Evolutionary conservation across 352 stramenopile genomes (phyloP), one percentile per base, ranked within the genome.

Genomic region (Globisporangium parvum): DNA sequence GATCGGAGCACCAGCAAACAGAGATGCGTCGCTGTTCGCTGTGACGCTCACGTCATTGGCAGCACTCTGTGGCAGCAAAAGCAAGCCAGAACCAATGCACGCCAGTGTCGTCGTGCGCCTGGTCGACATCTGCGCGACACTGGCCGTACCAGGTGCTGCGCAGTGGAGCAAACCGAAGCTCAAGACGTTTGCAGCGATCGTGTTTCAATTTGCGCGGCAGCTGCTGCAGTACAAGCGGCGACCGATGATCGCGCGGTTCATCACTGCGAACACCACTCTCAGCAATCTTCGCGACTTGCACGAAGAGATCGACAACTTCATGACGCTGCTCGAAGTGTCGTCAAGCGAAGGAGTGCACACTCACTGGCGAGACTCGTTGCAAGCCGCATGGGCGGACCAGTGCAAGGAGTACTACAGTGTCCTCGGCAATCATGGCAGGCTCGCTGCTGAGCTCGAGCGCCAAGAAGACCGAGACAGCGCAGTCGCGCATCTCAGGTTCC

Each of bases 291-390:
- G 52, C 11, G 41, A 50, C 24, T 42, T 57, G 3, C 28, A 57
- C 21, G 42, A 47, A 15, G 52, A 50, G 42, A 57, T 57, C 41
- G 52, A 57, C 26, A 20, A 20, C 37, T 42, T 57, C 3, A 18
- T 51, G 52, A 15, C 15, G 2, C 28, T 39, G 12, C 33, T 31
- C 11, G 11, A 9, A 12, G 15, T 21, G 10, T 49, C 42, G 18
- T 18, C 2, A 33, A 40, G 20, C 10, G 26, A 2, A 28, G 26
- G 26, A 28, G 26, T 17, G 9, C 50, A 47, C 15, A 3, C 23
- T 11, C 20, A 42, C 15, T 57, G 52, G 52, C 26, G 20, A 17
- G 9, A 1, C 9, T 15, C 18, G 20, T 57, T 41, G 52, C 11
- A 39, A 40, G 20, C 28, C 26, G 26, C 26, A 28, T 28, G 26